Evolutionary conservation across 2,329 filamentous ascomycete species (phyloP).

Genomic region (Iodosphaeria phyllophila): DNA sequence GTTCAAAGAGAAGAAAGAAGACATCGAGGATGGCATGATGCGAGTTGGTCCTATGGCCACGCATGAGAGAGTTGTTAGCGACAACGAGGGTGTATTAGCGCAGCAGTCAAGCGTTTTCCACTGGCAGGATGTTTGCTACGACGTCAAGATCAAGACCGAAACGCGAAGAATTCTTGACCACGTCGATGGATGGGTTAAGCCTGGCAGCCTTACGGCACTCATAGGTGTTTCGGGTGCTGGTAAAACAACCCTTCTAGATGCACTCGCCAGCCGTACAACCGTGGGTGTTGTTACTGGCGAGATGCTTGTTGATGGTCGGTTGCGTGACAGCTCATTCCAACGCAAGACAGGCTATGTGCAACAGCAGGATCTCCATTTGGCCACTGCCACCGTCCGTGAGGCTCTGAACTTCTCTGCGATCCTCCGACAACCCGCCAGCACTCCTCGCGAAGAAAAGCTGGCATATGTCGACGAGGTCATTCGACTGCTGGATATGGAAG

Average conservation of each 20-base stretch:
- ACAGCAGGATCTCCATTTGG: conserved; percentile 74
- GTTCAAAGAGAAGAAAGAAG: conserved; percentile 39
- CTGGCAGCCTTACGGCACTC: conserved; percentile 68
- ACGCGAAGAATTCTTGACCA: conserved; percentile 58
- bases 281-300: conserved; percentile 75
- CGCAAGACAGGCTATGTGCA: conserved; percentile 81
- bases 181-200: conserved; percentile 82
- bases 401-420: conserved; percentile 73
- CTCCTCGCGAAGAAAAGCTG: conserved; percentile 60
- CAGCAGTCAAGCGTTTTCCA: conserved; percentile 56
- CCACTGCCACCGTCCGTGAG: conserved; percentile 73
- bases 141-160: conserved; percentile 57
- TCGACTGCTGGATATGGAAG: conserved; percentile 73
- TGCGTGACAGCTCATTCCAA: conserved; percentile 63
- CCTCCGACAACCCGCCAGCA: conserved; percentile 61
- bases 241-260: conserved; percentile 76
- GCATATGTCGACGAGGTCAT: conserved; percentile 84
- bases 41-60: conserved; percentile 23
- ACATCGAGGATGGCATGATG: conserved; percentile 28
- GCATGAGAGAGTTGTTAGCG: conserved; percentile 18
- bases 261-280: conserved; percentile 62
- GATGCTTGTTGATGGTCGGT: conserved; percentile 45
- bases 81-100: conserved; percentile 18
- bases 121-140: conserved; percentile 64
- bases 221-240: conserved; percentile 84